Evolutionary conservation across 495 filamentous ascomycete genomes (phyloP).

Genomic region (Aspergillus conjunctus): DNA sequence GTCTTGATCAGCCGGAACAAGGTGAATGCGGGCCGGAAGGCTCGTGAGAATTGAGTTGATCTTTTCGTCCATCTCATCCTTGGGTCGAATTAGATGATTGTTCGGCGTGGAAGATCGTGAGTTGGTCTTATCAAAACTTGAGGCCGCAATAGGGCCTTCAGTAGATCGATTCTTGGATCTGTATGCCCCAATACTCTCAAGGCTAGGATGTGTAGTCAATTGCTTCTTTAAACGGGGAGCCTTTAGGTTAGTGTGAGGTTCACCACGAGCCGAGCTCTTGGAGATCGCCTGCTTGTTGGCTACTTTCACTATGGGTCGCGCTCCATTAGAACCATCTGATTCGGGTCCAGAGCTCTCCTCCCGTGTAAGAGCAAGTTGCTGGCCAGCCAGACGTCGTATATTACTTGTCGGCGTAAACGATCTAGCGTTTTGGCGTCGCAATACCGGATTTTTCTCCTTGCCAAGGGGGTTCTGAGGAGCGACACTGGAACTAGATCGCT

Average conservation of each 20-base stretch:
- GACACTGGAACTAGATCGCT: slow-evolving; percentile 11
- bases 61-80: slow-evolving; percentile 78
- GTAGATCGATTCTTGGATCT: slow-evolving; percentile 20
- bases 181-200: slow-evolving; percentile 42
- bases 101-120: slow-evolving; percentile 38
- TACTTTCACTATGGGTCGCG: slow-evolving; percentile 21
- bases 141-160: background rate
- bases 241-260: slow-evolving; percentile 30
- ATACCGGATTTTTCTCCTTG: slow-evolving; percentile 8
- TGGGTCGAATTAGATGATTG: slow-evolving; percentile 44
- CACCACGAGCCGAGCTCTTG: slow-evolving; percentile 22
- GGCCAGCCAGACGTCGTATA: slow-evolving; percentile 21
- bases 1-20: slow-evolving; percentile 54
- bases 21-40: slow-evolving; percentile 77
- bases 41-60: slow-evolving; percentile 80
- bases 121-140: slow-evolving; percentile 20
- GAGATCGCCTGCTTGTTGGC: slow-evolving; percentile 21
- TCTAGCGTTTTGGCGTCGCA: slow-evolving; percentile 11
- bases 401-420: slow-evolving; percentile 20
- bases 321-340: background rate
- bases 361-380: slow-evolving; percentile 26
- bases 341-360: slow-evolving; percentile 17
- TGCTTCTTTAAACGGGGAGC: slow-evolving; percentile 35
- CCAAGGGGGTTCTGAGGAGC: slow-evolving; percentile 12
- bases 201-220: slow-evolving; percentile 41